Conservation (phyloP, 768 basidiomycete species). For the Macrolepiota albuminosa region DNA sequence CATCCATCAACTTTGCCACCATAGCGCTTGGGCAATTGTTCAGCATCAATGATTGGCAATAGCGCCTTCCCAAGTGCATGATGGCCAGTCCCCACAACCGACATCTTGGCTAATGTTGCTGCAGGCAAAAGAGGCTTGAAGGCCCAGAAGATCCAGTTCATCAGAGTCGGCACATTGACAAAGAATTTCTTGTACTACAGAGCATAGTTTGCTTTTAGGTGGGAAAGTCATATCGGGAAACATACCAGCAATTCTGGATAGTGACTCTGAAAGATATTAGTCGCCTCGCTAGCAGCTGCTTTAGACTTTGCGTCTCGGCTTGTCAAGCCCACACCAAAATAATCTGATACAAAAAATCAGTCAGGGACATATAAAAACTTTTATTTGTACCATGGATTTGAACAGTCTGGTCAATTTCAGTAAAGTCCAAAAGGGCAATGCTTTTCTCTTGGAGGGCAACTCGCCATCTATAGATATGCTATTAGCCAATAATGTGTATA, state of each 20-base stretch:
- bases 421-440: conserved; percentile 62
- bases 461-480: conserved; percentile 56
- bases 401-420: conserved; percentile 64
- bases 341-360: conserved; percentile 42
- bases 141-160: conserved; percentile 81
- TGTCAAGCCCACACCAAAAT: conserved; percentile 63
- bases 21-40: conserved; percentile 63
- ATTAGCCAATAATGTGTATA: neutral
- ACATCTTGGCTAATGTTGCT: conserved; percentile 78
- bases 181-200: conserved; percentile 70
- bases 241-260: conserved; percentile 77
- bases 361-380: neutral
- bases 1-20: conserved; percentile 63
- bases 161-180: conserved; percentile 70
- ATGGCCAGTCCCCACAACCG: conserved; percentile 65
- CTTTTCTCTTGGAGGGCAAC: conserved; percentile 72
- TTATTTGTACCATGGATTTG: conserved; percentile 59
- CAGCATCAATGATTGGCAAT: conserved; percentile 46
- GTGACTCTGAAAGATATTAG: conserved; percentile 68
- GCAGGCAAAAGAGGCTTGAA: conserved; percentile 74
- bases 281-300: conserved; percentile 69
- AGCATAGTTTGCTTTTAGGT: neutral
- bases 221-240: neutral
- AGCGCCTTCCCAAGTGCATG: conserved; percentile 56
- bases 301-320: conserved; percentile 73